Evolutionary conservation across 2,329 filamentous ascomycete genomes (phyloP).

Genomic region (Calonectria hongkongensis): DNA sequence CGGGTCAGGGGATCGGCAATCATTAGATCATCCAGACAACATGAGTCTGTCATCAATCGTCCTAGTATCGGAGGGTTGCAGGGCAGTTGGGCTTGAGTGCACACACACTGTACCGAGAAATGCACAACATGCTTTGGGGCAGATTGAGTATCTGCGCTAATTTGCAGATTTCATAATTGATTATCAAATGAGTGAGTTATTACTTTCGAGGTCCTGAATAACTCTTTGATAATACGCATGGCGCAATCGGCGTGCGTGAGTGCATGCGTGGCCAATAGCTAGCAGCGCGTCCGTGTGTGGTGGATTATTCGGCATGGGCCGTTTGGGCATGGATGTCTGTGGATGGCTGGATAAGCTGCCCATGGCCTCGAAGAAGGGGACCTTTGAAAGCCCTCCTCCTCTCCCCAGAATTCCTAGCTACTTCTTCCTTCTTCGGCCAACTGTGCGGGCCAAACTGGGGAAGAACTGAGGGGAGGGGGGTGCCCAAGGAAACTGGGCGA

Average conservation of each 20-base stretch:
- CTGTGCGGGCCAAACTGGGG: slow-evolving; percentile 16
- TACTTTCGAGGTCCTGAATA: slow-evolving; percentile 22
- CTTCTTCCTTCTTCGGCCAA: slow-evolving; percentile 9
- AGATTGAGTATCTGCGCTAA: slow-evolving; percentile 30
- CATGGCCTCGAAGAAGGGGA: background rate
- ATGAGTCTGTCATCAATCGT: slow-evolving; percentile 30
- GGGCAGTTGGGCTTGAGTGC: slow-evolving; percentile 1
- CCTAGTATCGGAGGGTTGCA: slow-evolving; percentile 32
- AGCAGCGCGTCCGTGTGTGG: slow-evolving; percentile 28
- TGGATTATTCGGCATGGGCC: slow-evolving; percentile 26
- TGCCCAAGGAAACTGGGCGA: slow-evolving; percentile 5
- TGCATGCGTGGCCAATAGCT: slow-evolving; percentile 21
- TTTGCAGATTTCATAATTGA: slow-evolving; percentile 12
- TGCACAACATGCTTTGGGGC: slow-evolving; percentile 16
- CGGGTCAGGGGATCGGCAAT: slow-evolving; percentile 43
- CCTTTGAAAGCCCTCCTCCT: background rate
- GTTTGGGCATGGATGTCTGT: slow-evolving; percentile 2
- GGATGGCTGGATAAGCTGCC: background rate
- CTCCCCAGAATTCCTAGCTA: slow-evolving; percentile 10
- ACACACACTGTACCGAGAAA: slow-evolving; percentile 31
- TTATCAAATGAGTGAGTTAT: slow-evolving; percentile 2
- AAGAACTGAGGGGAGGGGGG: background rate
- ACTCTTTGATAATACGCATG: slow-evolving; percentile 29
- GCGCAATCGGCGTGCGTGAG: slow-evolving; percentile 25
- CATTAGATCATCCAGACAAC: slow-evolving; percentile 33